phyloP scores from a whole-genome alignment of 2,329 filamentous ascomycete genomes.

The Pseudogymnoascus destructans region DNA sequence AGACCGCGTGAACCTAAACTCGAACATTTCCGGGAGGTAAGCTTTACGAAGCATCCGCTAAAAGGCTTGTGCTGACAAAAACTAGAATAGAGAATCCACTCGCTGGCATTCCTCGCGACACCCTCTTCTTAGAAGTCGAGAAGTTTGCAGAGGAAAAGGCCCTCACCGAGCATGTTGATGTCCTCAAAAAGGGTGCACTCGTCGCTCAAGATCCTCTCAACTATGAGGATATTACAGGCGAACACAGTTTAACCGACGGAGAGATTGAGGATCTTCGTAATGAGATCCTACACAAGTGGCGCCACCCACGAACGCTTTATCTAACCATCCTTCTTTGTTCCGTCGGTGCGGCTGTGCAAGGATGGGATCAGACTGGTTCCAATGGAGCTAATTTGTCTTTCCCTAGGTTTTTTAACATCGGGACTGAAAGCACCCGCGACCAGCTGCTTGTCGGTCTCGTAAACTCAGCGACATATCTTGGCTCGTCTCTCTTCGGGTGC shows the following conservation, averaged over 20 bases:
- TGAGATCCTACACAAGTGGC: constrained; percentile 56
- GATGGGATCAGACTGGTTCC: constrained; percentile 33
- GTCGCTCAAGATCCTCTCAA: constrained; percentile 56
- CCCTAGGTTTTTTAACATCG: constrained; percentile 33
- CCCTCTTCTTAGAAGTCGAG: constrained; percentile 41
- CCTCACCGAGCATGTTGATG: constrained; percentile 41
- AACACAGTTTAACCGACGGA: constrained; percentile 42
- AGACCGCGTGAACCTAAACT: not conserved
- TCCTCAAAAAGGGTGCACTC: constrained; percentile 57
- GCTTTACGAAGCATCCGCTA: not conserved
- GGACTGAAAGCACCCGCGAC: constrained; percentile 30
- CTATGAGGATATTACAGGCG: constrained; percentile 46
- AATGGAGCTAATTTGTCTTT: constrained; percentile 38
- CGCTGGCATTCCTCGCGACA: constrained; percentile 37
- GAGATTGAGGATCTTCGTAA: constrained; percentile 47
- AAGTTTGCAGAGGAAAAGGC: constrained; percentile 48
- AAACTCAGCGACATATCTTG: constrained; percentile 35
- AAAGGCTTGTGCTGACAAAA: constrained; percentile 8
- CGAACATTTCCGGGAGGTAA: constrained; percentile 4
- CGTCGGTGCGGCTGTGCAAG: constrained; percentile 54
- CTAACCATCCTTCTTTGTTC: constrained; percentile 56
- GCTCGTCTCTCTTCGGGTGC: constrained; percentile 39
- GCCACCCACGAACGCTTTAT: constrained; percentile 47
- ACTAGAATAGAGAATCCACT: constrained; percentile 43
- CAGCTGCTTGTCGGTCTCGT: constrained; percentile 46